Evolutionary conservation across 257 asterid species (phyloP).

Genomic region (Solanum sitiens): DNA sequence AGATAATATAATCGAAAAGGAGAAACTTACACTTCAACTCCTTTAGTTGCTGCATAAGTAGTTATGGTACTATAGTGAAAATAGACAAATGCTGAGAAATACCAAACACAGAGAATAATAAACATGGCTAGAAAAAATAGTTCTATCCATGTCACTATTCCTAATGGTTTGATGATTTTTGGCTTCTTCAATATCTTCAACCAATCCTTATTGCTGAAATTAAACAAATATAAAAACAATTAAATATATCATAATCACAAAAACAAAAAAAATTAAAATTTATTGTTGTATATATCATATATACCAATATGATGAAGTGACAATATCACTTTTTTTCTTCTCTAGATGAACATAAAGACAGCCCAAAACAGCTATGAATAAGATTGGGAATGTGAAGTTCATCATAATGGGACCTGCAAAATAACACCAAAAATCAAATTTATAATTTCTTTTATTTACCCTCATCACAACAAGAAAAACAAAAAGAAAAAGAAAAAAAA

Average conservation of each 20-base stretch:
- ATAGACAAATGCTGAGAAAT: slow-evolving; percentile 58
- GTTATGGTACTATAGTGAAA: slow-evolving; percentile 47
- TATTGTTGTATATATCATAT: background rate
- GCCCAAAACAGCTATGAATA: slow-evolving; percentile 91
- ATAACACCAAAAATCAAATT: background rate
- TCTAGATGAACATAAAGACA: slow-evolving; percentile 74
- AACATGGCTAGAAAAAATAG: slow-evolving; percentile 52
- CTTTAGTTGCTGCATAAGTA: slow-evolving; percentile 26
- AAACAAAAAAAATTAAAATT: background rate
- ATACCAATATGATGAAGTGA: background rate
- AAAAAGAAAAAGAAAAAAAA: too few species aligned
- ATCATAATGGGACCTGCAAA: slow-evolving; percentile 67
- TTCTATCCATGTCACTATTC: slow-evolving; percentile 70
- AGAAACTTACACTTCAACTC: slow-evolving; percentile 51
- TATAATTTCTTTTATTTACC: background rate
- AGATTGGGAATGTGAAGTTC: slow-evolving; percentile 85
- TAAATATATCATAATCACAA: background rate
- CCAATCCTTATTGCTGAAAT: slow-evolving; percentile 5
- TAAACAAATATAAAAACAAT: background rate
- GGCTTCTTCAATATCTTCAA: slow-evolving; percentile 47
- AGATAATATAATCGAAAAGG: too few species aligned
- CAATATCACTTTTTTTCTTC: slow-evolving; percentile 14
- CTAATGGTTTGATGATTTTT: slow-evolving; percentile 59
- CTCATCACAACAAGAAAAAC: too few species aligned
- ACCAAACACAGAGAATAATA: slow-evolving; percentile 67